These are phyloP conservation scores for Wallemia ichthyophaga DNA, from an alignment of 1,284 basidiomycete species.

Conservation along the genomic window DNA sequence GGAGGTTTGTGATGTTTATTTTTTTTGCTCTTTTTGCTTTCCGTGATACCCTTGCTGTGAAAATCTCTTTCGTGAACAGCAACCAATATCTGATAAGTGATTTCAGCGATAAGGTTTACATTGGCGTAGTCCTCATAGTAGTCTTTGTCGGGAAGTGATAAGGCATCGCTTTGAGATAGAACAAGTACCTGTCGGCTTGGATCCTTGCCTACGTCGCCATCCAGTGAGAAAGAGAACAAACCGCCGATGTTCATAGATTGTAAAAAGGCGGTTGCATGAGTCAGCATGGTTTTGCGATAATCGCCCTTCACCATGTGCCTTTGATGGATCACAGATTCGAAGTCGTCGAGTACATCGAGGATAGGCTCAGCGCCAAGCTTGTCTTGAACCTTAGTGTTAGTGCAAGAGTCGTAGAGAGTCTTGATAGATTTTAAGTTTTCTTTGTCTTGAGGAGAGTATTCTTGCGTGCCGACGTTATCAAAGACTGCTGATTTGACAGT, in stretches of 20 bases:
- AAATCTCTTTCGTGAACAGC: constrained; percentile 21
- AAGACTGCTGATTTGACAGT: neutral
- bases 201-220: constrained; percentile 69
- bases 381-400: constrained; percentile 30
- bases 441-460: constrained; percentile 21
- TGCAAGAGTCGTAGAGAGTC: constrained; percentile 49
- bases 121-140: constrained; percentile 61
- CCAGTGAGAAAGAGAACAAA: constrained; percentile 45
- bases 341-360: constrained; percentile 16
- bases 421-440: constrained; percentile 47
- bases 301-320: constrained; percentile 10
- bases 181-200: constrained; percentile 60
- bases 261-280: constrained; percentile 52
- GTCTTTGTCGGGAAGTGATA: constrained; percentile 75
- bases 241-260: constrained; percentile 52
- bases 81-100: constrained; percentile 18
- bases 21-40: constrained; percentile 32
- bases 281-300: constrained; percentile 16
- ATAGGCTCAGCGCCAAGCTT: constrained; percentile 18
- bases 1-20: constrained; percentile 13
- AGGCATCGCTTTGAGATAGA: constrained; percentile 46
- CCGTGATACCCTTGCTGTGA: too few species aligned
- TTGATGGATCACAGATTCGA: constrained; percentile 11
- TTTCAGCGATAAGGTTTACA: constrained; percentile 34
- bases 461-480: neutral